phyloP scores from a whole-genome alignment of 2,329 filamentous ascomycete genomes.

The Botrytis pseudocinerea region DNA sequence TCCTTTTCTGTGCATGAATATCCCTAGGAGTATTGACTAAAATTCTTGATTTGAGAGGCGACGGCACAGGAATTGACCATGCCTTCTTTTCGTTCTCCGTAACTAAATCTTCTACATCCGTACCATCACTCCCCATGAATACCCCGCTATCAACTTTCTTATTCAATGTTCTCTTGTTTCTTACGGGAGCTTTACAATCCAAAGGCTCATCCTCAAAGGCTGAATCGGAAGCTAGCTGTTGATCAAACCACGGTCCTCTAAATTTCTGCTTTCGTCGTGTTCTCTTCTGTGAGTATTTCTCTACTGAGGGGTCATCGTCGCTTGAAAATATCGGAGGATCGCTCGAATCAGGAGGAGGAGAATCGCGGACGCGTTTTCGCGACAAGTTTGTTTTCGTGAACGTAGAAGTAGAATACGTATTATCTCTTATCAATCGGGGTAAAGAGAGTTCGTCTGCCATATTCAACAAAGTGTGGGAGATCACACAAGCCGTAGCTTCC shows the following conservation, averaged over 20 bases:
- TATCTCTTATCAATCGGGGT: constrained; percentile 24
- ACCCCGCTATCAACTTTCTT: constrained; percentile 69
- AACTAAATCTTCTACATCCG: constrained; percentile 45
- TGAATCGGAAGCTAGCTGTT: constrained; percentile 47
- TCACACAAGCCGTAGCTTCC: neutral
- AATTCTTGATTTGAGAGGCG: constrained; percentile 11
- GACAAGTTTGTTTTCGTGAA: neutral
- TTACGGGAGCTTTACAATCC: constrained; percentile 24
- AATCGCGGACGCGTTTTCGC: constrained; percentile 45
- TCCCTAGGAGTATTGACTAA: constrained; percentile 5
- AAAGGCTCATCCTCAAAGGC: constrained; percentile 26
- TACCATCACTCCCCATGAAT: constrained; percentile 63
- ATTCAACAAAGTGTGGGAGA: neutral
- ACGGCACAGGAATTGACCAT: neutral
- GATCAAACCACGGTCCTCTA: constrained; percentile 67
- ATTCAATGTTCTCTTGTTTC: constrained; percentile 53
- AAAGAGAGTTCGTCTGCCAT: constrained; percentile 34
- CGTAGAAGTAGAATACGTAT: constrained; percentile 12
- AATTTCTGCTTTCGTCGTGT: constrained; percentile 60
- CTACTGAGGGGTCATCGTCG: constrained; percentile 67
- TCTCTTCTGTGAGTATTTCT: constrained; percentile 59
- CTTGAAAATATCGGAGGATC: constrained; percentile 72
- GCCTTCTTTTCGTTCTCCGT: neutral
- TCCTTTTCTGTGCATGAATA: constrained; percentile 45
- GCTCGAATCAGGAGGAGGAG: constrained; percentile 54